phyloP scores from a whole-genome alignment of 106 monocot genomes.

The Gastrodia elata region DNA sequence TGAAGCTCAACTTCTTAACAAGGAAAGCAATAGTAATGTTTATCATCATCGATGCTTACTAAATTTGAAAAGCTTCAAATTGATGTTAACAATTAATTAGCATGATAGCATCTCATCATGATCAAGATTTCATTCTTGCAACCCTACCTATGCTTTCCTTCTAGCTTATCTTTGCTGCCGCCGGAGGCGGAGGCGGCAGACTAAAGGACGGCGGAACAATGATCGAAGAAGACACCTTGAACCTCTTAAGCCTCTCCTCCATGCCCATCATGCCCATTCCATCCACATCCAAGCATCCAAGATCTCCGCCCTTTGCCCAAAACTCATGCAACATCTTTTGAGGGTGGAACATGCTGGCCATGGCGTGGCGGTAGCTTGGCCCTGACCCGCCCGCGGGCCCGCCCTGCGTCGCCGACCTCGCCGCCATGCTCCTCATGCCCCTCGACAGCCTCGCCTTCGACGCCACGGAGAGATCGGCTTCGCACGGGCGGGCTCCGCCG shows the following conservation, averaged over 20 bases:
- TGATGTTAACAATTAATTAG: no score
- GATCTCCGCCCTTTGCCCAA: background rate
- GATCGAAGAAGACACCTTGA: slow-evolving; percentile 38
- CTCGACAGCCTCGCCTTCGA: slow-evolving; percentile 20
- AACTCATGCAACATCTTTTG: background rate
- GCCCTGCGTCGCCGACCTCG: background rate
- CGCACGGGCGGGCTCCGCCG: background rate
- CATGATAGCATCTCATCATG: background rate
- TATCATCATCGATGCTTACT: no score
- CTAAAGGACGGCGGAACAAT: slow-evolving; percentile 34
- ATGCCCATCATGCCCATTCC: background rate
- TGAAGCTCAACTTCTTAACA: no score
- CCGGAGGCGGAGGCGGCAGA: background rate
- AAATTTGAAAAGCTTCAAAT: no score
- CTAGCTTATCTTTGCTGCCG: background rate
- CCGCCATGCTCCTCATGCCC: slow-evolving; percentile 12
- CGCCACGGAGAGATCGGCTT: background rate
- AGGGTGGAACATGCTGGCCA: slow-evolving; percentile 27
- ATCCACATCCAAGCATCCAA: background rate
- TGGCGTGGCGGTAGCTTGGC: slow-evolving; percentile 23
- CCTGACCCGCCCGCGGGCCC: background rate
- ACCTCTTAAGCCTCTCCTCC: slow-evolving; percentile 8
- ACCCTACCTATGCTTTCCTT: background rate
- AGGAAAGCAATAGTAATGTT: no score
- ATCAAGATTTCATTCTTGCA: no score